Percentiles rank a stretch among this genome's conserved stretches.
These are phyloP conservation scores for Penicillium waksmanii DNA, from an alignment of 495 filamentous ascomycete genomes.

Conservation along the genomic window DNA sequence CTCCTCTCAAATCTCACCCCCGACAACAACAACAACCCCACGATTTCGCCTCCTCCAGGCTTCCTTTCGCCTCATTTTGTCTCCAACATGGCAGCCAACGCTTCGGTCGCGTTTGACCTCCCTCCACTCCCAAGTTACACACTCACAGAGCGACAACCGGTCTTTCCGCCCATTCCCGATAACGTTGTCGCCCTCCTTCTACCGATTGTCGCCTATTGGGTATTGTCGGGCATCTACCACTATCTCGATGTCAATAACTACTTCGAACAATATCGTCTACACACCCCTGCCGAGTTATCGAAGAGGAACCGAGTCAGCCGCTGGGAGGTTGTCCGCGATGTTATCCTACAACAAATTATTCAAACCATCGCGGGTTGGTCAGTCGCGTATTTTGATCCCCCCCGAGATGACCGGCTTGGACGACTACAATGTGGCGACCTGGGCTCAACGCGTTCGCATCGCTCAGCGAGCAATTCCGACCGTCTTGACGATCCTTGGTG, in stretches of 20 bases:
- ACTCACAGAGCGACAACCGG: conserved; percentile 64
- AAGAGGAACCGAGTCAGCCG: conserved; percentile 85
- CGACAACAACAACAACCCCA: neutral
- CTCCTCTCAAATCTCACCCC: neutral
- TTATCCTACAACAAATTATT: conserved; percentile 86
- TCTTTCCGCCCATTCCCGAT: conserved; percentile 81
- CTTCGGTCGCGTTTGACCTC: conserved; percentile 53
- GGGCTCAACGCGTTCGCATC: conserved; percentile 74
- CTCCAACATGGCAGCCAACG: conserved; percentile 44
- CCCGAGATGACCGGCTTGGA: conserved; percentile 70
- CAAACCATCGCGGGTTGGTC: conserved; percentile 69
- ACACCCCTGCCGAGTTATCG: conserved; percentile 86
- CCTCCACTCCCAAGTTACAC: conserved; percentile 81
- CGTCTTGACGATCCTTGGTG: conserved; percentile 49
- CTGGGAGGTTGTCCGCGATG: conserved; percentile 82
- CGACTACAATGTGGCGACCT: conserved; percentile 80
- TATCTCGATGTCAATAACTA: conserved; percentile 78
- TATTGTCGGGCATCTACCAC: conserved; percentile 84
- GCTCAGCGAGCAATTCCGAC: conserved; percentile 69
- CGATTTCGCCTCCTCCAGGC: neutral
- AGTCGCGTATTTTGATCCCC: conserved; percentile 65
- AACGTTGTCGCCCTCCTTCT: conserved; percentile 71
- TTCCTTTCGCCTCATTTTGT: neutral
- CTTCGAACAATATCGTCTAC: conserved; percentile 85
- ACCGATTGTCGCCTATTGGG: conserved; percentile 89